These are phyloP conservation scores for Magnolia kwangsiensis DNA, from an alignment of 164 flowering plant species.

Conservation along the genomic window DNA sequence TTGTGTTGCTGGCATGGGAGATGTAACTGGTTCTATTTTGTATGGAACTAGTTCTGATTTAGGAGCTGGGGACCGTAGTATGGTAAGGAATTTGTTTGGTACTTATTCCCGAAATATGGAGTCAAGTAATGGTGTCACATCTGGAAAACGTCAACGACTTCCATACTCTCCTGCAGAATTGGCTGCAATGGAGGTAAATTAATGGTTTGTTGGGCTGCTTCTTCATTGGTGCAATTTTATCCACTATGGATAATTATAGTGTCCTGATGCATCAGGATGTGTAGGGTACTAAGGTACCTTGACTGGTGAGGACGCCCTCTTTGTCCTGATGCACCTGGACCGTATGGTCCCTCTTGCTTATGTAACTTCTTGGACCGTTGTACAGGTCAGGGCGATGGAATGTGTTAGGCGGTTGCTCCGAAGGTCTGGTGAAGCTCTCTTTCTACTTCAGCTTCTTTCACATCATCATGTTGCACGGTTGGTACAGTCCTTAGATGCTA, in stretches of 20 bases:
- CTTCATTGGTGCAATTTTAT: not conserved
- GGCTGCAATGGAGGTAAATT: conserved; percentile 88
- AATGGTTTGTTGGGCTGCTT: not conserved
- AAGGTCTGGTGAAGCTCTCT: conserved; percentile 88
- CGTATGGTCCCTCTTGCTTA: not conserved
- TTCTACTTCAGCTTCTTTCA: conserved; percentile 79
- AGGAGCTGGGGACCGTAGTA: conserved; percentile 57
- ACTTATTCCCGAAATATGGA: conserved; percentile 56
- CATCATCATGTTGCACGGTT: conserved; percentile 84
- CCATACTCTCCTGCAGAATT: conserved; percentile 89
- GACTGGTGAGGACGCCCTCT: not conserved
- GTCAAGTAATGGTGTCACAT: conserved; percentile 34
- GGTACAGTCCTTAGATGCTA: conserved; percentile 67
- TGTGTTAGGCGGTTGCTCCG: conserved; percentile 88
- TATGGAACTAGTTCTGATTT: conserved; percentile 60
- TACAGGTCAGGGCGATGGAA: conserved; percentile 95
- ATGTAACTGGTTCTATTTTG: conserved; percentile 80
- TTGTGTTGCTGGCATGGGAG: conserved; percentile 89
- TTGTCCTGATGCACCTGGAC: not conserved
- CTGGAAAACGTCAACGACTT: conserved; percentile 82
- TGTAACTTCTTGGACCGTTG: conserved; percentile 7
- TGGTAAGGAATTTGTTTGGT: conserved; percentile 76
- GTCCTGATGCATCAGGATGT: not conserved
- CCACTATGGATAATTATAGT: not conserved
- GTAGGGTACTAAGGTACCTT: not conserved